A percentile compares a stretch with the other conserved stretches of the same genome.
Evolutionary conservation across 2,329 filamentous ascomycete genomes (phyloP).

Genomic region (Didymella glomerata): DNA sequence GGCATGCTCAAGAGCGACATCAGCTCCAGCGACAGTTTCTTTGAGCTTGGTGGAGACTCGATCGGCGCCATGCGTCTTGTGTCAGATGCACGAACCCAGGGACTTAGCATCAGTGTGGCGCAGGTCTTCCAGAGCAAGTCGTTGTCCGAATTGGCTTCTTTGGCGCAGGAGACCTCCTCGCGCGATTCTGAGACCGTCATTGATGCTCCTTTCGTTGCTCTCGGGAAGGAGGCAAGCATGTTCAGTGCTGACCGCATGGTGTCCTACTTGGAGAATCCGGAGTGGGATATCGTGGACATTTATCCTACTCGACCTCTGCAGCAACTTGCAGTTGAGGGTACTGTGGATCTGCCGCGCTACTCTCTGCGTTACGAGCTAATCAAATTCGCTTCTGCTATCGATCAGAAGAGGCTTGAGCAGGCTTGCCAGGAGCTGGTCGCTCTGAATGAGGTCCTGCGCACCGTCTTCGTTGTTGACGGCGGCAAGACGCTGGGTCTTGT

Average conservation of each 20-base stretch:
- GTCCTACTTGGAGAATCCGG: conserved; percentile 60
- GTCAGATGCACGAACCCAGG: conserved; percentile 49
- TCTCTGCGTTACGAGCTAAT: conserved; percentile 72
- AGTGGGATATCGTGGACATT: conserved; percentile 64
- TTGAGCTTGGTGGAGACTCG: conserved; percentile 58
- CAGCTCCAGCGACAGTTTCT: conserved; percentile 53
- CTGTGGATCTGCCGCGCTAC: conserved; percentile 65
- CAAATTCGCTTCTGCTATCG: conserved; percentile 63
- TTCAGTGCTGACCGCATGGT: conserved; percentile 61
- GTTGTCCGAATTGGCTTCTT: conserved; percentile 46
- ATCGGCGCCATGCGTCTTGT: conserved; percentile 57
- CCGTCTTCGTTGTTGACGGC: conserved; percentile 65
- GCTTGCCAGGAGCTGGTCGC: conserved; percentile 66
- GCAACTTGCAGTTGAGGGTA: conserved; percentile 66
- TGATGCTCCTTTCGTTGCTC: conserved; percentile 61
- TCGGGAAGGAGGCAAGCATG: conserved; percentile 54
- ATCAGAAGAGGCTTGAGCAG: conserved; percentile 59
- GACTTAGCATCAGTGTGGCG: conserved; percentile 53
- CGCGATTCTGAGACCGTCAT: conserved; percentile 29
- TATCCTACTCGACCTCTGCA: conserved; percentile 68
- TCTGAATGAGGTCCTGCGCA: conserved; percentile 71
- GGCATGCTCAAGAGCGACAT: conserved; percentile 48
- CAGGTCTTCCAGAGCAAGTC: conserved; percentile 57
- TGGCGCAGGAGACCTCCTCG: conserved; percentile 42
- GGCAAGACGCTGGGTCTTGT: conserved; percentile 65